Base-by-base conservation (phyloP, 164 flowering plant genomes). In the Tetracentron sinense region DNA sequence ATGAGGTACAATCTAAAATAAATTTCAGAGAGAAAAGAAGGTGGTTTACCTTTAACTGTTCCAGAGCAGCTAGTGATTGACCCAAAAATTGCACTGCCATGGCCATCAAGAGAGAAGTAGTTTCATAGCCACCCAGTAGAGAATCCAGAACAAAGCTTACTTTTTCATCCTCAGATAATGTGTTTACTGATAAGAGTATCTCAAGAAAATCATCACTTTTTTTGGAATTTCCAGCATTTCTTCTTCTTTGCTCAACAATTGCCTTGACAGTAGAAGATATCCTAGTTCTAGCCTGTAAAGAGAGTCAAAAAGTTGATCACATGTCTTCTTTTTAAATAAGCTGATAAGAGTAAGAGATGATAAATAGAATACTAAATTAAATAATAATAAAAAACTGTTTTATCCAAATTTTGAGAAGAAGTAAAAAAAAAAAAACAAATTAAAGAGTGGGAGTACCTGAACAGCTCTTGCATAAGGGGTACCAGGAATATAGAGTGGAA, bases 221-320 rank as follows among this genome's bases (percentile, higher is more conserved):
- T 14, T 28, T 49, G 7, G 48, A 47, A 61, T 60, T 57, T 50
- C 25, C 70, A 61, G 7, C 61, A 57, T 31, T 61, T 67, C 68
- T 64, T 61, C 70, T 80, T 69, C 88, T 82, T 68, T 81, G 77
- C 69, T 81, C 79, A 67, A 86, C 64, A 54, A 84, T 71, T 65
- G 81, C 81, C 62, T 82, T 83, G 60, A 86, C 81, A n/a, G n/a
- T n/a, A n/a, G n/a, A n/a, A n/a, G n/a, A n/a, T n/a, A n/a, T n/a
- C n/a, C n/a, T n/a, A n/a, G 69, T 70, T 76, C 90, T 83, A 73
- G 90, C 90, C 87, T 85, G 83, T 71, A 85, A 73, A 81, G 77
- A 61, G 35, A 46, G 21, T 54, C 42, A 23, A 67, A 63, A 50
- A 31, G 38, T 19, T 29, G 44, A 56, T 69, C 72, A 74, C 69